Evolutionary conservation across 2,329 filamentous ascomycete genomes (phyloP), one percentile per base, ranked within the genome.

Genomic region (Tolypocladium ovalisporum): DNA sequence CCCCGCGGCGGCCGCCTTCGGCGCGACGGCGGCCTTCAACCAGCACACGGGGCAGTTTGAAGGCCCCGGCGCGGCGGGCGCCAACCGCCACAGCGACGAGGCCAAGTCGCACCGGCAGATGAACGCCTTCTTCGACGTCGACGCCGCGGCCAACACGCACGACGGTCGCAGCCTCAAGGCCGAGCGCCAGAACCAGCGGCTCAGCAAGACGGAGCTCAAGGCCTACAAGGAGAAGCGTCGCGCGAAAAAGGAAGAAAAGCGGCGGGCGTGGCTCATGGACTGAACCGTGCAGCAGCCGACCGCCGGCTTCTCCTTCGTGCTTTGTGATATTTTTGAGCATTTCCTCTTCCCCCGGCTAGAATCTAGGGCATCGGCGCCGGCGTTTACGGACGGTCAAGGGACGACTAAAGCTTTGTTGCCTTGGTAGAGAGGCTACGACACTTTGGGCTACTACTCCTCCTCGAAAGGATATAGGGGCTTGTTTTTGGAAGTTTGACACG

Each of bases 121-220:
- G 88, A 89, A 89, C 68, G 89, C 91, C 44, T 97, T 87, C 74
- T 99, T 97, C 71, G 93, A 99, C 69, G 92, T 97, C 49, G 92
- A 97, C 71, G 89, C 91, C 5, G 92, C 91, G 3, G 93, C 92
- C 5, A 97, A 96, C 68, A 83, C 84, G 58, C 92, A 99, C 67
- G 87, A 96, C 65, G 94, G 94, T 2, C 83, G 87, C 58, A 97
- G 92, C 68, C 76, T 99, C 58, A 95, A 93, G 74, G 94, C 91
- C 2, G 94, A 99, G 77, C 81, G 94, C 57, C 86, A 88, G 58
- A 85, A 86, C 56, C 92, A 94, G 81, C 91, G 90, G 73, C 79
- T 93, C 29, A 87, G 77, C 57, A 96, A 93, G 78, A 79, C 88
- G 60, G 90, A 99, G 75, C 75, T 99, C 62, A 93, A 95, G 76